A percentile compares a stretch with the other conserved stretches of the same genome.
Conservation (phyloP, 2,329 filamentous ascomycete species). For the Drechslerella stenobrocha region DNA sequence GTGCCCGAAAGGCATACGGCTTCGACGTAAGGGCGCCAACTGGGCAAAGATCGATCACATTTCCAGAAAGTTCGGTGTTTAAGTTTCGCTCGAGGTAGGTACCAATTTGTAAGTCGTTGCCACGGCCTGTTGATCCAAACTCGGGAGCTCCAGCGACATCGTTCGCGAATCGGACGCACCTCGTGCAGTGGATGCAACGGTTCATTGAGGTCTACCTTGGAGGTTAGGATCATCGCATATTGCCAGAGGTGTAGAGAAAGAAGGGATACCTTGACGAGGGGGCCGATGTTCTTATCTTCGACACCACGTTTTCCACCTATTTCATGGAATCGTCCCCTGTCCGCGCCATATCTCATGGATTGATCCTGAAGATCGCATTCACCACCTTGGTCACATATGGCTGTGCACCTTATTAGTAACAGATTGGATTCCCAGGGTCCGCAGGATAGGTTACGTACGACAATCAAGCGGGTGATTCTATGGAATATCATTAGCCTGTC, state of each 20-base stretch:
- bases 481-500: conserved; percentile 1
- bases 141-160: conserved; percentile 95
- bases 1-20: conserved; percentile 93
- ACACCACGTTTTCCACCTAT: conserved; percentile 93
- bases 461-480: conserved; percentile 52
- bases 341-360: conserved; percentile 96
- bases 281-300: conserved; percentile 99
- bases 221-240: conserved; percentile 13
- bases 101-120: conserved; percentile 96
- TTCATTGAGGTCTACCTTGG: conserved; percentile 83
- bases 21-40: conserved; percentile 96
- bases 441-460: conserved; percentile 41
- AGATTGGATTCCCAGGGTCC: not conserved
- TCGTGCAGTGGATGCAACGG: conserved; percentile 97
- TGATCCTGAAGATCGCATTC: conserved; percentile 99
- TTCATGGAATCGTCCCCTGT: conserved; percentile 96
- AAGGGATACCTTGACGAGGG: conserved; percentile 71
- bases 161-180: conserved; percentile 96
- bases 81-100: conserved; percentile 95
- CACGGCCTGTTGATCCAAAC: conserved; percentile 88
- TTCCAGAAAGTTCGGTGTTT: conserved; percentile 91
- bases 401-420: conserved; percentile 37
- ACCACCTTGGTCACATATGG: conserved; percentile 95
- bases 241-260: conserved; percentile 52
- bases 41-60: conserved; percentile 97